Evolutionary conservation across 768 basidiomycete species (phyloP), one percentile per base, ranked within the genome.

Genomic region (Mycena kentingensis): DNA sequence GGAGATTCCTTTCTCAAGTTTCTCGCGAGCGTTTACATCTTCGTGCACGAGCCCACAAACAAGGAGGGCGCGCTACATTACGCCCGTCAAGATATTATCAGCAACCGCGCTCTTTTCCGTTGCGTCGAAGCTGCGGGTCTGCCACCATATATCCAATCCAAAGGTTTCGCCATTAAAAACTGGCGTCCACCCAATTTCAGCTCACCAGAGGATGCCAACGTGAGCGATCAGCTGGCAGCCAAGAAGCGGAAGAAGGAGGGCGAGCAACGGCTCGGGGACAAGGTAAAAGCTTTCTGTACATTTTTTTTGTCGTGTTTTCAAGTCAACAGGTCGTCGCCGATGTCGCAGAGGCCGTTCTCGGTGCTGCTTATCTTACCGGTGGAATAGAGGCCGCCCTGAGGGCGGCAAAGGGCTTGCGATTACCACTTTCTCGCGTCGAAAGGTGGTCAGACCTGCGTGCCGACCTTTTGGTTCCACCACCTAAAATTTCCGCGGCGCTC

Each of bases 1-100:
- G 91, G 92, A 26, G 93, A 94, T 68, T 82, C 90, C 21, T 90
- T 89, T 65, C 72, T 95, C 55, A 95, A 95, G 68, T 87, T 86
- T 62, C 67, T 93, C 39, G 76, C 84, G 6, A 86, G 90, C 11
- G 74, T 85, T 52, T 88, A 88, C 64, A 77, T 87, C 26, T 92
- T 87, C 62, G 87, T 87, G 38, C 80, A 79, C 24, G 77, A 84
- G 60, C 87, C 90, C 5, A 71, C 74, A 10, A 73, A 77, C 37
- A 77, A 77, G 57, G 90, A 92, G 67, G 84, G 87, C 4, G 76
- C 77, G 11, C 65, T 95, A 47, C 90, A 93, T 61, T 64, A 74
- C 19, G 74, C 79, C 28, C 78, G 92, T 46, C 83, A 88, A 62
- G 72, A 72, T 41, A 79, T 91, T 57, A 85, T 94, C 66, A 87